These are phyloP conservation scores for Neopestalotiopsis sp. DNA, from an alignment of 2,329 filamentous ascomycete genomes.

Conservation along the genomic window DNA sequence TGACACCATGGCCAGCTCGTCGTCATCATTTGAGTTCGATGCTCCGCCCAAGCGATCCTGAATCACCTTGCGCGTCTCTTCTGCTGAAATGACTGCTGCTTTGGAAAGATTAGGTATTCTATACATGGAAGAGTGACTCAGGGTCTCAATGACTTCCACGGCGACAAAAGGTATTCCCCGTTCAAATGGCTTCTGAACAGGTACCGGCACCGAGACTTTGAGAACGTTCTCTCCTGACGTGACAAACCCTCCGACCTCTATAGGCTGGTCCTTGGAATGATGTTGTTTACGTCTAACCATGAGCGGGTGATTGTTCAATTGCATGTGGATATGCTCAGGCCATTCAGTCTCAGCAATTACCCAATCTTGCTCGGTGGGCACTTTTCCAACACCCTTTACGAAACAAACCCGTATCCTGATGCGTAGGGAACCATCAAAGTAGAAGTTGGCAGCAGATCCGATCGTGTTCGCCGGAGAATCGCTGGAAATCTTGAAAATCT, in stretches of 20 bases:
- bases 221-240: slow-evolving; percentile 66
- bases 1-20: slow-evolving; percentile 66
- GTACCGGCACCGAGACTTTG: slow-evolving; percentile 52
- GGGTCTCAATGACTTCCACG: slow-evolving; percentile 71
- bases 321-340: slow-evolving; percentile 73
- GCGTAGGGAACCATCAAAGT: slow-evolving; percentile 58
- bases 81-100: slow-evolving; percentile 44
- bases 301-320: slow-evolving; percentile 66
- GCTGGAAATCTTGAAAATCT: slow-evolving; percentile 41
- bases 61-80: slow-evolving; percentile 62
- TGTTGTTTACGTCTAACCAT: slow-evolving; percentile 70
- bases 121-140: slow-evolving; percentile 50
- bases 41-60: slow-evolving; percentile 46
- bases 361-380: slow-evolving; percentile 61
- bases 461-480: slow-evolving; percentile 30
- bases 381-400: slow-evolving; percentile 26
- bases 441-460: slow-evolving; percentile 42
- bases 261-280: slow-evolving; percentile 75
- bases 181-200: slow-evolving; percentile 22
- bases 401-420: slow-evolving; percentile 73
- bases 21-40: slow-evolving; percentile 59
- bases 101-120: slow-evolving; percentile 38
- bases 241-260: slow-evolving; percentile 72
- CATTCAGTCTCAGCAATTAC: slow-evolving; percentile 67
- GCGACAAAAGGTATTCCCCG: slow-evolving; percentile 63